Percentiles rank a stretch among this genome's conserved stretches.
phyloP scores from a whole-genome alignment of 495 filamentous ascomycete species.

The Neurospora sp. region DNA sequence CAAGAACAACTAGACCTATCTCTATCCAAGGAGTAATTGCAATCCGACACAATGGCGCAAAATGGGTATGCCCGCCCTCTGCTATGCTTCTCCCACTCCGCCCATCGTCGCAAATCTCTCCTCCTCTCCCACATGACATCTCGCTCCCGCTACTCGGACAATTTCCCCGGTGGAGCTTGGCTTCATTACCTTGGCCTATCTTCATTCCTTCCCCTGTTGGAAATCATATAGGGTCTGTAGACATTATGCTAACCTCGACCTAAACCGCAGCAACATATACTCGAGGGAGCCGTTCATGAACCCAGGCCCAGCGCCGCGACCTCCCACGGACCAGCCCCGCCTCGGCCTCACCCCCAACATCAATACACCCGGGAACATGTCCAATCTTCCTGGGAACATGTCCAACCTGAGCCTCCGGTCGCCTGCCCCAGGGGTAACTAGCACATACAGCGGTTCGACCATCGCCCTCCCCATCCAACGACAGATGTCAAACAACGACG shows the following conservation, averaged over 20 bases:
- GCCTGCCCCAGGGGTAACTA: slow-evolving; percentile 28
- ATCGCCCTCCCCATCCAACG: slow-evolving; percentile 57
- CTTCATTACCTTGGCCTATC: not conserved
- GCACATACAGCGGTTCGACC: slow-evolving; percentile 51
- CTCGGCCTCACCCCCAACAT: slow-evolving; percentile 63
- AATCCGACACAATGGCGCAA: not conserved
- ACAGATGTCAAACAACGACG: slow-evolving; percentile 50
- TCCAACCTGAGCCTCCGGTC: slow-evolving; percentile 62
- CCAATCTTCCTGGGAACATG: slow-evolving; percentile 67
- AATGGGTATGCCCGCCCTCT: not conserved
- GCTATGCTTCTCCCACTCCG: not conserved
- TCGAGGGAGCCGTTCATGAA: slow-evolving; percentile 82
- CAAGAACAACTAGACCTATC: not conserved
- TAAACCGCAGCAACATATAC: slow-evolving; percentile 42
- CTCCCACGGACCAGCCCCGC: slow-evolving; percentile 74
- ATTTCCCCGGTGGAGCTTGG: not conserved
- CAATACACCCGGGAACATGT: slow-evolving; percentile 54
- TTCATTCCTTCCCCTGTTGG: not conserved
- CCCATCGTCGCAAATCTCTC: not conserved
- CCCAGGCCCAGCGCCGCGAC: slow-evolving; percentile 84
- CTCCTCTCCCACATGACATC: not conserved
- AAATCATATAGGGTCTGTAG: not conserved
- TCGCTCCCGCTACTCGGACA: not conserved
- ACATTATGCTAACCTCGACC: not conserved
- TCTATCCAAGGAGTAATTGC: not conserved